phyloP scores from a whole-genome alignment of 2,329 filamentous ascomycete species.

The Fusarium burgessii region DNA sequence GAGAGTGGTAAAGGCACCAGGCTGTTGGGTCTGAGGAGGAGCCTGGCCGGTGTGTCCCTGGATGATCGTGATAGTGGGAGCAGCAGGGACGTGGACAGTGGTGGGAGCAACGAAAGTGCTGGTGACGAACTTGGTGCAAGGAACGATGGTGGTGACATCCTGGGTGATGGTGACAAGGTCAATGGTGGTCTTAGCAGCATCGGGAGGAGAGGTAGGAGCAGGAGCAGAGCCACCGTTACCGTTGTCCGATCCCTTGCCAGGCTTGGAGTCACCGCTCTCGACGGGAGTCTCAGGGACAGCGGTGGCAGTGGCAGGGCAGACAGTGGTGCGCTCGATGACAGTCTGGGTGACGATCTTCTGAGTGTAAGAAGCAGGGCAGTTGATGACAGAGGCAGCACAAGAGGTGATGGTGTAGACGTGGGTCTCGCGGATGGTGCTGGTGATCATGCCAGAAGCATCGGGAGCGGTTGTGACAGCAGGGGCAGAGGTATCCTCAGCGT shows the following conservation, averaged over 20 bases:
- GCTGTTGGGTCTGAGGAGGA: constrained; percentile 14
- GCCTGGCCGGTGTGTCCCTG: constrained; percentile 18
- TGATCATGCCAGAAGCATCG: constrained; percentile 34
- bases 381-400: constrained; percentile 53
- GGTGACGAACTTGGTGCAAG: constrained; percentile 41
- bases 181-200: constrained; percentile 21
- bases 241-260: background rate
- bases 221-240: constrained; percentile 6
- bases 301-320: constrained; percentile 42
- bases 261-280: constrained; percentile 11
- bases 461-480: constrained; percentile 16
- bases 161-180: constrained; percentile 40
- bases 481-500: constrained; percentile 21
- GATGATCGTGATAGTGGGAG: constrained; percentile 36
- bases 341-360: constrained; percentile 48
- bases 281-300: constrained; percentile 2
- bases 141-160: constrained; percentile 42
- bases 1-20: constrained; percentile 24
- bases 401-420: constrained; percentile 51
- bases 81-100: constrained; percentile 12
- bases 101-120: constrained; percentile 41
- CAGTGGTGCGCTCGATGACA: constrained; percentile 33
- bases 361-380: constrained; percentile 55
- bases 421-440: constrained; percentile 42
- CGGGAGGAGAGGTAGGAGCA: constrained; percentile 21